Base-by-base conservation (phyloP, 768 basidiomycete genomes). In the Hysterangium stoloniferum region DNA sequence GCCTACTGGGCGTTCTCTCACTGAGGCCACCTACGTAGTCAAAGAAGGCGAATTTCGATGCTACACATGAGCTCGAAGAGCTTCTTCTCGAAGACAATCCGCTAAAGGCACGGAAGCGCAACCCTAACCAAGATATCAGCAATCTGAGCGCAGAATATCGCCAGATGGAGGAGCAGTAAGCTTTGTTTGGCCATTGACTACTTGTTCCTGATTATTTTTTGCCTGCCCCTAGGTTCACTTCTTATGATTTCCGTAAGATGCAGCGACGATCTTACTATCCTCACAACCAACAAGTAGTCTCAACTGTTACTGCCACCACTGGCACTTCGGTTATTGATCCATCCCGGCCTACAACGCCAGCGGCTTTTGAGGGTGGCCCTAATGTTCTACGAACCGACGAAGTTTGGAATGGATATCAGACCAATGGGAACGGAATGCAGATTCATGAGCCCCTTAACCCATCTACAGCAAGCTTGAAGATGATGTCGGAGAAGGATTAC, bases 1-100 rank as follows among this genome's bases (percentile, higher is more conserved):
- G 25, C 24, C n/a, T n/a, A n/a, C n/a, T n/a, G n/a, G n/a, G n/a
- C 42, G 12, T 55, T 37, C 15, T 19, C 9, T 13, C n/a, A 4
- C 33, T 11, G 4, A 12, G 6, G 6, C n/a, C 45, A 12, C n/a
- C n/a, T 45, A 11, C 41, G 11, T 61, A 98, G 94, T 83, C 84
- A n/a, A 98, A 97, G 71, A 96, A 96, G 68, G 92, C 95, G 27
- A 97, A 99, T 66, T 99, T 99, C 62, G 95, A 99, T 63, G 94
- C 95, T 24, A 97, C 95, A 11, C 94, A 98, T 61, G 95, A 99
- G 66, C 71, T 99, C 31, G 95, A 99, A 62, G 95, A 99, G 67
- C 74, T 99, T 19, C 67, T 99, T 9, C 69, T 99, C 15, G 95
- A 99, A 66, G 94, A 97, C 62, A 97, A 98, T 59, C 95, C 95